A percentile compares a stretch with the other conserved stretches of the same genome.
These are phyloP conservation scores for Fusarium tricinctum DNA, from an alignment of 2,329 filamentous ascomycete species.

Conservation along the genomic window DNA sequence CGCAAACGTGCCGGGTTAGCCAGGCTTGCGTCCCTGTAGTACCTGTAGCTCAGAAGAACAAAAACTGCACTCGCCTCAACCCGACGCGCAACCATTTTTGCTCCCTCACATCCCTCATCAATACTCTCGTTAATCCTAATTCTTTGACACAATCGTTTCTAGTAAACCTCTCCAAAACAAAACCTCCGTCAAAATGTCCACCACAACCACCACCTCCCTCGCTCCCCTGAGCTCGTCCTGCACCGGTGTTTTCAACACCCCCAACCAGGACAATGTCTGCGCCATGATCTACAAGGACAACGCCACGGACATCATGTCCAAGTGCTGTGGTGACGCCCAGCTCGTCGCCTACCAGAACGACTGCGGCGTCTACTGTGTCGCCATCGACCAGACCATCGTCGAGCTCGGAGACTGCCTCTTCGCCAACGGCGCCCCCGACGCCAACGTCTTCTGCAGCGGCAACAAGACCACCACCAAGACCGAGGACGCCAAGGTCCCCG, in stretches of 20 bases:
- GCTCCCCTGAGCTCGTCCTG: conserved; percentile 31
- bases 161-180: conserved; percentile 37
- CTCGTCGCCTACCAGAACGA: conserved; percentile 61
- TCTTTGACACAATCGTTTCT: neutral
- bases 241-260: conserved; percentile 57
- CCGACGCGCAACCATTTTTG: conserved; percentile 1
- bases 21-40: neutral
- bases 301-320: conserved; percentile 59
- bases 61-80: conserved; percentile 24
- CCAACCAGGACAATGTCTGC: conserved; percentile 61
- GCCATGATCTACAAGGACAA: conserved; percentile 58
- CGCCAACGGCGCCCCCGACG: conserved; percentile 54
- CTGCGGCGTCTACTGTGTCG: conserved; percentile 66
- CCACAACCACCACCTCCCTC: conserved; percentile 39
- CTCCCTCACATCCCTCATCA: conserved; percentile 17
- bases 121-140: neutral
- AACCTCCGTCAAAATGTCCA: conserved; percentile 36
- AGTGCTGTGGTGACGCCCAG: conserved; percentile 61
- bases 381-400: conserved; percentile 51
- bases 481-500: conserved; percentile 44
- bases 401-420: conserved; percentile 57
- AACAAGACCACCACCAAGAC: conserved; percentile 53
- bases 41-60: conserved; percentile 11
- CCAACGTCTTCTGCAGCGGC: conserved; percentile 61
- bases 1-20: conserved; percentile 20